phyloP scores from a whole-genome alignment of 1,284 basidiomycete species.

The Stereum hirsutum region DNA sequence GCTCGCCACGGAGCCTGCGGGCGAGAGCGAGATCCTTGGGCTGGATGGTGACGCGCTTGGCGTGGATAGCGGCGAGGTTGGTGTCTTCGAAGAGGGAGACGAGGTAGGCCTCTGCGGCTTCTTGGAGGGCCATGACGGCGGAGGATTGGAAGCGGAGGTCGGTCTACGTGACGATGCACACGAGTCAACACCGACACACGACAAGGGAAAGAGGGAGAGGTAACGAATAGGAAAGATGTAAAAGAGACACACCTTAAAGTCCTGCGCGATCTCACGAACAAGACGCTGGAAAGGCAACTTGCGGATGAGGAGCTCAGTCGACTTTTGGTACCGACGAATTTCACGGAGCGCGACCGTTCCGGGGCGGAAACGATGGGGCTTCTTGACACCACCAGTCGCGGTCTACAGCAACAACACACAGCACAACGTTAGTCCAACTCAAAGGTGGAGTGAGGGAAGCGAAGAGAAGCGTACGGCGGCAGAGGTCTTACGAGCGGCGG shows the following conservation, averaged over 20 bases:
- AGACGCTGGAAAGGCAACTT: conserved; percentile 5
- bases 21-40: conserved; percentile 49
- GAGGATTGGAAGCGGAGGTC: conserved; percentile 61
- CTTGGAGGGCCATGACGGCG: conserved; percentile 53
- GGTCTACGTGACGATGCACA: conserved; percentile 29
- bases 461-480: background rate
- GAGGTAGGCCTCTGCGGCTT: conserved; percentile 54
- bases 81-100: conserved; percentile 73
- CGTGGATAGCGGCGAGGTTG: conserved; percentile 79
- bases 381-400: background rate
- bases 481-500: conserved; percentile 8
- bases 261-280: conserved; percentile 4
- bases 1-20: conserved; percentile 43
- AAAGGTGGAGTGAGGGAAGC: background rate
- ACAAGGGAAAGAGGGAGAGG: background rate
- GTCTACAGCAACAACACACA: background rate
- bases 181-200: background rate
- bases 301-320: conserved; percentile 5
- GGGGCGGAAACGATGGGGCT: conserved; percentile 5
- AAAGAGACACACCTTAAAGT: conserved; percentile 1
- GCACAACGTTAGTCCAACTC: background rate
- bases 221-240: background rate
- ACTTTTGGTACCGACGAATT: conserved; percentile 6
- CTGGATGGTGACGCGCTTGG: conserved; percentile 43
- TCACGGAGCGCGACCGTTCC: conserved; percentile 6